Conservation (phyloP, 345 rosid species). For the Populus alba region DNA sequence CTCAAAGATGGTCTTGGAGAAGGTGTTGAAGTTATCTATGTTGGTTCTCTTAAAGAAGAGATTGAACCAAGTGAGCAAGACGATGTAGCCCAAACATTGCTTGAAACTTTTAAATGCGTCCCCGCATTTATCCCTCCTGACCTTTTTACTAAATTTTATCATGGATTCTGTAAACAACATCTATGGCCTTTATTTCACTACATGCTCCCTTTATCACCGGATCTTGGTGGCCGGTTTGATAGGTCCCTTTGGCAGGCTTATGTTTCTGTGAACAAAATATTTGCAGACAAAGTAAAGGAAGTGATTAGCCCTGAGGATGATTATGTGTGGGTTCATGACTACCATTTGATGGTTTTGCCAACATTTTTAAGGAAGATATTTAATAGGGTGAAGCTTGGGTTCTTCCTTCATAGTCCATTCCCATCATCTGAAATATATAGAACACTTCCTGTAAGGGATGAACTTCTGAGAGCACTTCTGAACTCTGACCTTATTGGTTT, state of each 20-base stretch:
- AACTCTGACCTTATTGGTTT: constrained; percentile 85
- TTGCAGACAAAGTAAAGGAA: constrained; percentile 93
- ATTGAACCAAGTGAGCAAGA: constrained; percentile 66
- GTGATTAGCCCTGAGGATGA: constrained; percentile 93
- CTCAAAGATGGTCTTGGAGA: constrained; percentile 90
- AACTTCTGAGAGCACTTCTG: constrained; percentile 75
- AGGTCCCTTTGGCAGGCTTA: constrained; percentile 92
- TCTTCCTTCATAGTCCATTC: constrained; percentile 90
- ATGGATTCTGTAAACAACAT: constrained; percentile 91
- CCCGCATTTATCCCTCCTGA: constrained; percentile 83
- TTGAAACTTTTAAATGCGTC: constrained; percentile 87
- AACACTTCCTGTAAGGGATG: constrained; percentile 84
- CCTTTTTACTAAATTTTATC: constrained; percentile 74
- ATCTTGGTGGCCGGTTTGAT: constrained; percentile 84
- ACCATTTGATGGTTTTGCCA: constrained; percentile 92
- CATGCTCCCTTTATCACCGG: constrained; percentile 90
- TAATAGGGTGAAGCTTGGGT: constrained; percentile 85
- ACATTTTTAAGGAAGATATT: constrained; percentile 88
- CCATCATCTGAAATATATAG: constrained; percentile 93
- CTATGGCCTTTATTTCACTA: constrained; percentile 96
- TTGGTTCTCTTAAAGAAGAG: constrained; percentile 80
- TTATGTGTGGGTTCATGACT: constrained; percentile 93
- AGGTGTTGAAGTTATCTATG: constrained; percentile 83
- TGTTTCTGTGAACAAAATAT: constrained; percentile 88
- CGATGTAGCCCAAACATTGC: constrained; percentile 72